Evolutionary conservation across 306 rosid species (phyloP).

Genomic region (Cucurbita maxima): DNA sequence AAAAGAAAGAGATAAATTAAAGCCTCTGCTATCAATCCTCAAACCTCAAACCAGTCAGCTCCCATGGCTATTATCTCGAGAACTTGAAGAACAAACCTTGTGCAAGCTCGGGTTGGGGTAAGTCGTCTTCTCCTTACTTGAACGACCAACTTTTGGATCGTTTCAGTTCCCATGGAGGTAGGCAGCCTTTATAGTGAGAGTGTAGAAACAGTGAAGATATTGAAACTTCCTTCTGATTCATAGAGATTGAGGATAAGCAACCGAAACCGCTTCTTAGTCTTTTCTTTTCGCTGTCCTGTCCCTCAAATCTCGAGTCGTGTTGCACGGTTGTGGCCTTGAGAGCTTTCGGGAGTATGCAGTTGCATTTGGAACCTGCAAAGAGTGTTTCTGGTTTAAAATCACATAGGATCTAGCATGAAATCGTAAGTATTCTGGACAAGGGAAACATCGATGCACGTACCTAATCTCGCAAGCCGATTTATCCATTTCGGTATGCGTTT

Average conservation of each 20-base stretch:
- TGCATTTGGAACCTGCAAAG: slow-evolving; percentile 6
- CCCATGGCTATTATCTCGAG: neutral
- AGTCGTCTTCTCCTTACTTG: neutral
- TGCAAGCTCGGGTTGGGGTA: neutral
- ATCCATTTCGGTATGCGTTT: slow-evolving; percentile 10
- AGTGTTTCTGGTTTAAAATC: neutral
- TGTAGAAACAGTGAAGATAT: slow-evolving; percentile 10
- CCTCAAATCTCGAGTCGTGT: neutral
- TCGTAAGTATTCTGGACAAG: neutral
- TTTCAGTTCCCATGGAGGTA: slow-evolving; percentile 9
- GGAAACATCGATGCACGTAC: neutral
- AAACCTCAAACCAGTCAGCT: neutral
- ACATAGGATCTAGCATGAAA: neutral
- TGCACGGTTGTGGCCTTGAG: slow-evolving; percentile 1
- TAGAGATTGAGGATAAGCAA: slow-evolving; percentile 9
- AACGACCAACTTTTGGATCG: slow-evolving; percentile 2
- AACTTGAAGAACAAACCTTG: neutral
- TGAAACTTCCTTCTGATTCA: slow-evolving; percentile 7
- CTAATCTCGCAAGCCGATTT: slow-evolving; percentile 8
- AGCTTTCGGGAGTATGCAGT: slow-evolving; percentile 6
- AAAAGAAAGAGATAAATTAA: neutral
- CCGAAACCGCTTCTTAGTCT: slow-evolving; percentile 3
- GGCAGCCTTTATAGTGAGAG: slow-evolving; percentile 9
- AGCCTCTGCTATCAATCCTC: neutral
- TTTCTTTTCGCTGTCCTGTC: slow-evolving; percentile 4